Evolutionary conservation across 805 yeast species (phyloP).

Genomic region (Ogataea nakhonphanomensis): DNA sequence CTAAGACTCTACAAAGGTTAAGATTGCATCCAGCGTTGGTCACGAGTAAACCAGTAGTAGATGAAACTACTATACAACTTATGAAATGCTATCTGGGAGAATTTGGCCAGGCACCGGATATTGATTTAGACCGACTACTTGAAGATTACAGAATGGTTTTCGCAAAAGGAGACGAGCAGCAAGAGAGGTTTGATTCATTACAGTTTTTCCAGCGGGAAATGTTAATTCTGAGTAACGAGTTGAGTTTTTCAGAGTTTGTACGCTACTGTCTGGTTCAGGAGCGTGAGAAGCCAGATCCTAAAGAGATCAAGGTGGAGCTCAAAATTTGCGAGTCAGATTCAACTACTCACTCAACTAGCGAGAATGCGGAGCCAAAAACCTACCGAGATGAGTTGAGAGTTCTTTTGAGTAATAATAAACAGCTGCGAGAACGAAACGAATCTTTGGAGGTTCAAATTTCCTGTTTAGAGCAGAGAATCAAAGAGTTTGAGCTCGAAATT

Average conservation of each 20-base stretch:
- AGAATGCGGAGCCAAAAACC: background rate
- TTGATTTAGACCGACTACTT: slow-evolving; percentile 14
- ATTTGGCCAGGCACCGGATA: background rate
- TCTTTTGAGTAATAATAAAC: background rate
- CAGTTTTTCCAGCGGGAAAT: slow-evolving; percentile 58
- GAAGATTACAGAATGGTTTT: slow-evolving; percentile 20
- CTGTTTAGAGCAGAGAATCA: background rate
- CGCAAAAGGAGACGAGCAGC: slow-evolving; percentile 9
- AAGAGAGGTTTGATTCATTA: slow-evolving; percentile 6
- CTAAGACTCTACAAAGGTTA: background rate
- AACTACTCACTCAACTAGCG: background rate
- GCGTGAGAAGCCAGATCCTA: slow-evolving; percentile 32
- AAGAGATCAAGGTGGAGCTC: slow-evolving; percentile 20
- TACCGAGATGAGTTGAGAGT: too few relatives aligned
- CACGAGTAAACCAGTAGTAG: background rate
- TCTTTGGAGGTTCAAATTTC: background rate
- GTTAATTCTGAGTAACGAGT: slow-evolving; percentile 53
- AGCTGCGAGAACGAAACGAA: background rate
- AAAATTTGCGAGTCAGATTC: background rate
- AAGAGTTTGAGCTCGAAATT: background rate
- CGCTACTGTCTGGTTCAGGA: slow-evolving; percentile 32
- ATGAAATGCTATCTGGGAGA: slow-evolving; percentile 1
- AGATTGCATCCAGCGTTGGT: slow-evolving; percentile 2
- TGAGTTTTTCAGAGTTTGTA: slow-evolving; percentile 55
- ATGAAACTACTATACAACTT: background rate